These are phyloP conservation scores for Talaromyces sp. DNA, from an alignment of 2,329 filamentous ascomycete species.

Conservation along the genomic window DNA sequence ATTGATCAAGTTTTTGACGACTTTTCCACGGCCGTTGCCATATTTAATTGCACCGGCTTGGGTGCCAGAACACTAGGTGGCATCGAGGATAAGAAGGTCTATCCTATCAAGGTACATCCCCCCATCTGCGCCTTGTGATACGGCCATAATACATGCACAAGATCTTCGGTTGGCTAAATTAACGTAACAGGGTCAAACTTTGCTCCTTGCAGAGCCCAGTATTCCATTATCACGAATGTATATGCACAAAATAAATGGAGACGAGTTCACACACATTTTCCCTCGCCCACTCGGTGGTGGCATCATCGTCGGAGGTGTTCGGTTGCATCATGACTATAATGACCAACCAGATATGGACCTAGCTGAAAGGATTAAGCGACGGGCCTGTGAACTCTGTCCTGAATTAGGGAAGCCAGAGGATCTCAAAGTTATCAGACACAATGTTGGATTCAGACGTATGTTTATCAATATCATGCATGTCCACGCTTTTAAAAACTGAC, in stretches of 20 bases:
- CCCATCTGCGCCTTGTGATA: background rate
- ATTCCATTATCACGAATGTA: conserved; percentile 1
- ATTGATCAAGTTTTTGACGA: conserved; percentile 6
- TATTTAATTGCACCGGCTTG: conserved; percentile 5
- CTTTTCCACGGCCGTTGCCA: background rate
- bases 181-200: conserved; percentile 1
- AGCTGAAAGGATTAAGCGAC: conserved; percentile 2
- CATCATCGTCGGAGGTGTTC: conserved; percentile 5
- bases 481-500: background rate
- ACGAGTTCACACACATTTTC: conserved; percentile 6
- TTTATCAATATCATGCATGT: background rate
- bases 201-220: conserved; percentile 1
- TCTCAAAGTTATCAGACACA: conserved; percentile 1
- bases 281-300: conserved; percentile 4
- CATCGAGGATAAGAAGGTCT: conserved; percentile 1
- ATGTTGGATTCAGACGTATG: conserved; percentile 8
- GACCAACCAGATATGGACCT: conserved; percentile 4
- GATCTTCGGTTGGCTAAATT: background rate
- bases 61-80: conserved; percentile 4
- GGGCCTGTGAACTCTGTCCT: conserved; percentile 5
- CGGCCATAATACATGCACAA: background rate
- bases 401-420: background rate
- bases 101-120: conserved; percentile 1
- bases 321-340: conserved; percentile 2
- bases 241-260: background rate